phyloP scores from a whole-genome alignment of 2,329 filamentous ascomycete species.

The Colletotrichum eleusines region DNA sequence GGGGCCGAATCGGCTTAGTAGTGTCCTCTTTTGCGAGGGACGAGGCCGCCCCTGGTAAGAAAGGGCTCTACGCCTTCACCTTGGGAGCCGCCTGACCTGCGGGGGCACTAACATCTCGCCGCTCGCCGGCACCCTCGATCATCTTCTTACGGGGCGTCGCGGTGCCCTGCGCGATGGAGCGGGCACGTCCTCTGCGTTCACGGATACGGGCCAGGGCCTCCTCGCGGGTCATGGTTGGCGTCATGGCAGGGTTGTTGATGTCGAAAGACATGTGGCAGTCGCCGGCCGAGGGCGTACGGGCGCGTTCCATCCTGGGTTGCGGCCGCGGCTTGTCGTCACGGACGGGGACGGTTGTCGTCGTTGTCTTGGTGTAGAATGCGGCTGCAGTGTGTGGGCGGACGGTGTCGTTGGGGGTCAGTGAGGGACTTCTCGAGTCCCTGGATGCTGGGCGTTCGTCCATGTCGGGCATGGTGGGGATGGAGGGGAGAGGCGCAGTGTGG shows the following conservation, averaged over 20 bases:
- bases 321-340: slow-evolving; percentile 55
- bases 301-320: slow-evolving; percentile 58
- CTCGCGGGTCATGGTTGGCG: slow-evolving; percentile 77
- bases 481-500: slow-evolving; percentile 50
- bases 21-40: neutral
- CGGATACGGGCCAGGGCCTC: slow-evolving; percentile 81
- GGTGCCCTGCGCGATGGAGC: slow-evolving; percentile 74
- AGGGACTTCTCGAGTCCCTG: slow-evolving; percentile 23
- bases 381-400: slow-evolving; percentile 60
- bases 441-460: slow-evolving; percentile 34
- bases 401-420: slow-evolving; percentile 26
- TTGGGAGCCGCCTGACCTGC: slow-evolving; percentile 37
- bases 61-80: slow-evolving; percentile 38
- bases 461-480: slow-evolving; percentile 59
- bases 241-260: slow-evolving; percentile 68
- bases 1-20: neutral
- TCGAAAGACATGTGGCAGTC: slow-evolving; percentile 61
- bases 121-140: slow-evolving; percentile 60
- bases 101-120: slow-evolving; percentile 64
- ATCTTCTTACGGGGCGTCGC: slow-evolving; percentile 72
- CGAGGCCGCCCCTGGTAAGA: slow-evolving; percentile 8
- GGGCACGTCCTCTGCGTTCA: slow-evolving; percentile 77
- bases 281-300: slow-evolving; percentile 59
- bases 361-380: slow-evolving; percentile 62
- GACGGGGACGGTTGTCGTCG: slow-evolving; percentile 65